These are phyloP conservation scores for Rehmannia glutinosa DNA, from an alignment of 257 asterid species.

Conservation along the genomic window DNA sequence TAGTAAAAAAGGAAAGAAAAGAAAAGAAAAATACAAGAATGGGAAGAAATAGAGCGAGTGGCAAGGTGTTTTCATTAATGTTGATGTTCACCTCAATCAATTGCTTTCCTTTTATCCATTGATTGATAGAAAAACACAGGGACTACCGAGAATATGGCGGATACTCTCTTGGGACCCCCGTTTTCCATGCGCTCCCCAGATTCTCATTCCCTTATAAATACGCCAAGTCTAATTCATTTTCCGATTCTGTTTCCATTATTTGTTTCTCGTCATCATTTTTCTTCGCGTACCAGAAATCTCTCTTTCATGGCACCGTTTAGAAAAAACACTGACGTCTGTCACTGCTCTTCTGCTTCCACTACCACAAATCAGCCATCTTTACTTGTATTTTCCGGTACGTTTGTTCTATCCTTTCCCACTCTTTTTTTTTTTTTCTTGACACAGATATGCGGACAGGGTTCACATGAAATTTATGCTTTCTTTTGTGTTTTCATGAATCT, in stretches of 20 bases:
- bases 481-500: not conserved
- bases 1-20: not conserved
- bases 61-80: not conserved
- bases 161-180: conserved; percentile 63
- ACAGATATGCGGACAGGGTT: not conserved
- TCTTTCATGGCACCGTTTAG: conserved; percentile 38
- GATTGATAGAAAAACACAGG: not conserved
- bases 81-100: no score
- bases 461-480: not conserved
- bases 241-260: conserved; percentile 19
- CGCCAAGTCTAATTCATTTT: conserved; percentile 20
- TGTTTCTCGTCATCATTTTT: conserved; percentile 20
- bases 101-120: no score
- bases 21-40: not conserved
- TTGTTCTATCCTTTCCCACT: not conserved
- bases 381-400: conserved; percentile 84
- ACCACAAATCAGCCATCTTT: conserved; percentile 52
- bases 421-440: not conserved
- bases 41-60: not conserved
- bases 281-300: conserved; percentile 19
- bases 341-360: conserved; percentile 23
- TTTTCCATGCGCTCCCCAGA: conserved; percentile 26
- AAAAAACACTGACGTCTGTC: conserved; percentile 16
- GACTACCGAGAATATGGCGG: conserved; percentile 59
- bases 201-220: conserved; percentile 21